Evolutionary conservation across 2,329 filamentous ascomycete genomes (phyloP), one percentile per base, ranked within the genome.

Genomic region (Lojkania enalia): DNA sequence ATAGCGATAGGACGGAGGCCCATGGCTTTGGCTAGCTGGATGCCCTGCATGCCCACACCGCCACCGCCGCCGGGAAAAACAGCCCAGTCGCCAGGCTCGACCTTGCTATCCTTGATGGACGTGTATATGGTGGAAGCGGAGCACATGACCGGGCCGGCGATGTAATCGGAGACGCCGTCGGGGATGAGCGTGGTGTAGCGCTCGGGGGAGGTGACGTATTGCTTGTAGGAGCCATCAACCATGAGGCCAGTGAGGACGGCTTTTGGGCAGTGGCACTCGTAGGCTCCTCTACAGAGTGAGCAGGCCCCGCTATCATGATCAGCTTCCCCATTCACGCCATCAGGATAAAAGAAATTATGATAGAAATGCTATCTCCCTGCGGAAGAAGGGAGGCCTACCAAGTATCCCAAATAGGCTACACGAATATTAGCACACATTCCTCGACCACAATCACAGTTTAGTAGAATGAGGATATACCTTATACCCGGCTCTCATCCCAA

Each of bases 121-220:
- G 77, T 74, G 60, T 83, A 81, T 48, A 83, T 79, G 1, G 82
- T 84, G 5, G 74, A 76, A 0, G 77, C 82, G 2, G 80, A 63
- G 65, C 81, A 84, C 78, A 84, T 82, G 46, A 84, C 76, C 0
- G 81, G 81, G 0, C 75, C 81, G 4, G 81, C 81, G n/a, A 80
- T 63, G 48, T 77, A 74, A 48, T 82, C 79, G 0, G 68, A 63
- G 0, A 83, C 74, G 0, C 75, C 78, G 23, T 82, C 77, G 0
- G 80, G 81, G 44, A 83, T 82, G 15, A 74, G 70, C 0, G 73
- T 74, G 0, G 78, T 78, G 54, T 81, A 82, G 29, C 71, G 71
- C 12, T 78, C 80, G 1, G 81, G 80, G 1, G 74, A 77, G 11
- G 75, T 71, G 29, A 83, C 66, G 58, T 84, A 85, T 60, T 84